Base-by-base conservation (phyloP, 1,139 yeast species). In the Diutina siamensis region DNA sequence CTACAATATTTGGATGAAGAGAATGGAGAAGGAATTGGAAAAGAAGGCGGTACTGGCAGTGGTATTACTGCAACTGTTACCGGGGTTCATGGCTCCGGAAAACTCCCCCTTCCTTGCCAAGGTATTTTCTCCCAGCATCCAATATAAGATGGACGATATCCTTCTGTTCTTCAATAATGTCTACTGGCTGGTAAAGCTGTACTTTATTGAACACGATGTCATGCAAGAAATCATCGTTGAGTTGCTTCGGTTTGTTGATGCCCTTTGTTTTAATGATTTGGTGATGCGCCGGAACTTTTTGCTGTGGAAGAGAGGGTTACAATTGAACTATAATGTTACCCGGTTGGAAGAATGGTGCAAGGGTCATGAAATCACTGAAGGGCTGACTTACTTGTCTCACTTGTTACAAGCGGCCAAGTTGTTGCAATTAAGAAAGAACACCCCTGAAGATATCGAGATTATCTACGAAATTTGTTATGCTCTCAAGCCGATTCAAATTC, bases 271-370 rank as follows among this genome's bases (percentile, higher is more conserved):
- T 74, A 94, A 94, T 61, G 98, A 94, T 61, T 72, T 94, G 65
- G 80, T 94, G 48, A 85, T 92, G 95, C 81, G 96, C 68, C 79
- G 97, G 62, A 84, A 83, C 65, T 94, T 89, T 65, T 71, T 92
- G 59, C 83, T 96, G 13, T 94, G 98, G 98, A 92, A 92, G 71
- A 82, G 98, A 60, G 98, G 98, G 47, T 74, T 94, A 54, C 98
- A 94, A 66, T 79, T 94, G 65, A 92, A 89, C 62, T 94, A 94
- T 68, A 94, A 94, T 62, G 94, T 89, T 47, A 92, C 98, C 5
- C 78, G 98, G 58, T 74, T 94, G 56, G 97, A 89, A 63, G 99
- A 94, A 67, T 94, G 98, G 98, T 92, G 98, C 65, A 92, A 88
- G 66, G 80, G 92, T 4, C 97, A 92, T 62, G 94, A 85, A 49